These are phyloP conservation scores for Rubus idaeus DNA, from an alignment of 306 rosid genomes.

Conservation along the genomic window DNA sequence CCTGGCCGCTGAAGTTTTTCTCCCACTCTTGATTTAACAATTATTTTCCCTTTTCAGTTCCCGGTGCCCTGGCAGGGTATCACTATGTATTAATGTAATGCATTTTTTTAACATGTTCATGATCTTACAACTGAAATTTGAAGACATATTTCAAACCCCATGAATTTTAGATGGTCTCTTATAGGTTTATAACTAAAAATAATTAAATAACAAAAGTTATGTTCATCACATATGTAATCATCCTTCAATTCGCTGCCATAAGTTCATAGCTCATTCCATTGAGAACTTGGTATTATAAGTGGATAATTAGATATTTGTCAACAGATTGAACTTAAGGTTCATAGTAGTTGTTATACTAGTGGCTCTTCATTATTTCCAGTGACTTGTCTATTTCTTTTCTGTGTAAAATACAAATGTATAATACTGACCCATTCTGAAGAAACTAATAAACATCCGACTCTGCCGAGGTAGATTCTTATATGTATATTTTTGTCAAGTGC, in stretches of 20 bases:
- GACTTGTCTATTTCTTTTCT: background rate
- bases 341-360: background rate
- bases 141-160: background rate
- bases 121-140: background rate
- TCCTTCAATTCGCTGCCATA: background rate
- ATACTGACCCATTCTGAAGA: background rate
- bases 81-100: background rate
- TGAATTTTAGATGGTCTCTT: background rate
- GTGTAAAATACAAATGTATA: background rate
- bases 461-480: background rate
- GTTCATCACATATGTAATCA: background rate
- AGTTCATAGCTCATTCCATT: too few species aligned
- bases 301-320: background rate
- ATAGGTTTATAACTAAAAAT: background rate
- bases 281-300: background rate
- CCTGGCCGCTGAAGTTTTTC: background rate
- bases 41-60: background rate
- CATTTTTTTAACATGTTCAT: background rate
- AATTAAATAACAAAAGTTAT: background rate
- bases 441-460: background rate
- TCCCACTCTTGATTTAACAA: background rate
- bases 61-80: background rate
- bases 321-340: background rate
- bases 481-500: conserved; percentile 21
- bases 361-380: background rate